Conservation (phyloP, 306 rosid genomes). For the Cajanus cajan region DNA sequence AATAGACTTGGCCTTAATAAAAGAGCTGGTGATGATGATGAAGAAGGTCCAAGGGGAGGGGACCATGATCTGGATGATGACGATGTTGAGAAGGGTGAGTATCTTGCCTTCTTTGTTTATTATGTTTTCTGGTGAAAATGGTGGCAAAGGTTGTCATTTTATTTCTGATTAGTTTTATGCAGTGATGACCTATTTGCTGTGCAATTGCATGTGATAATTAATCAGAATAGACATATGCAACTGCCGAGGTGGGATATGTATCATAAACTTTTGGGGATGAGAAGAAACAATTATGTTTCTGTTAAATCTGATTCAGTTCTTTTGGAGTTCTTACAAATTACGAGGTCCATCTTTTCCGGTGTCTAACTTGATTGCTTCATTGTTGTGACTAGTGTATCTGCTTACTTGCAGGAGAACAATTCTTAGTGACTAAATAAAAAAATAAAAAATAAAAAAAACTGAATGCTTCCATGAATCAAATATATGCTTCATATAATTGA, state of each 20-base stretch:
- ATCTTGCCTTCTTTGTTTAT: conserved; percentile 17
- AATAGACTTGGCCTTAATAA: conserved; percentile 68
- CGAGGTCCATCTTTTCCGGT: background rate
- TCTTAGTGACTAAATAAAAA: background rate
- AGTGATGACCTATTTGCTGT: background rate
- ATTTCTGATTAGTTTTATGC: conserved; percentile 21
- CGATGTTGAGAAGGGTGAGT: conserved; percentile 78
- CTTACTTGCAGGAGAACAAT: background rate
- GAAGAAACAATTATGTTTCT: conserved; percentile 6
- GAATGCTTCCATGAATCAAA: conserved; percentile 6
- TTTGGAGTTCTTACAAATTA: background rate
- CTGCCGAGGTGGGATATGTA: background rate
- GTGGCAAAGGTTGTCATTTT: background rate
- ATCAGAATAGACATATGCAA: conserved; percentile 11
- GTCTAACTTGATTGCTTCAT: background rate
- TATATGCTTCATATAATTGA: background rate
- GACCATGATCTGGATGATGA: conserved; percentile 85
- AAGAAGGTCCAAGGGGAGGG: conserved; percentile 73
- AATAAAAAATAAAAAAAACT: background rate
- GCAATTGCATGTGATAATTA: conserved; percentile 5
- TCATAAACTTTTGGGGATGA: conserved; percentile 1
- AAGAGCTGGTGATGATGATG: conserved; percentile 72
- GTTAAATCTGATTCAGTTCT: background rate
- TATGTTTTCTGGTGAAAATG: background rate
- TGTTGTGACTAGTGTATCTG: conserved; percentile 4